Conservation (phyloP, 2,329 filamentous ascomycete genomes). For the Diplocarpon rosae region DNA sequence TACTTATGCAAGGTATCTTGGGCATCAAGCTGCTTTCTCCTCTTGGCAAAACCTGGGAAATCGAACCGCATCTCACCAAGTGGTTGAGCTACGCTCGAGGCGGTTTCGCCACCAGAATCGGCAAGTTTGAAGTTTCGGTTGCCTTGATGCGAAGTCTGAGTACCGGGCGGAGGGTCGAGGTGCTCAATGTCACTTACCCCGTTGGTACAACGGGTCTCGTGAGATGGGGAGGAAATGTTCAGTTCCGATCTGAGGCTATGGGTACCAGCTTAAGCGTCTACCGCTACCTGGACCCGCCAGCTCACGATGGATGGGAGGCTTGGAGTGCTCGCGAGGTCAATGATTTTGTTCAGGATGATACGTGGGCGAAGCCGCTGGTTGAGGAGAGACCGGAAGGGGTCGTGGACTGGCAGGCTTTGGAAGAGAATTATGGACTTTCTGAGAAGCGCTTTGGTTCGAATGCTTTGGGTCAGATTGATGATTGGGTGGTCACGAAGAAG, state of each 20-base stretch:
- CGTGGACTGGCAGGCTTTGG: conserved; percentile 18
- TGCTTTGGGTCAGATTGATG: neutral
- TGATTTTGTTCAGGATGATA: conserved; percentile 15
- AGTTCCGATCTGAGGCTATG: conserved; percentile 9
- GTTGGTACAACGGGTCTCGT: conserved; percentile 19
- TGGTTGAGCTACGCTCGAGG: conserved; percentile 29
- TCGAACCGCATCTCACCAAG: conserved; percentile 30
- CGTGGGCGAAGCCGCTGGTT: conserved; percentile 13
- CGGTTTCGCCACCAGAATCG: conserved; percentile 29
- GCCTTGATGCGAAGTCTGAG: conserved; percentile 11
- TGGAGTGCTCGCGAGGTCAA: conserved; percentile 5
- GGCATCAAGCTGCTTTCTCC: conserved; percentile 31
- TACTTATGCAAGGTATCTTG: conserved; percentile 33
- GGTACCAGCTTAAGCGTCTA: conserved; percentile 9
- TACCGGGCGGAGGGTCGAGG: conserved; percentile 14
- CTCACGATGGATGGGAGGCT: conserved; percentile 8
- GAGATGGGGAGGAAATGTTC: conserved; percentile 19
- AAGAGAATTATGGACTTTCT: conserved; percentile 9
- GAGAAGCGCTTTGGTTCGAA: conserved; percentile 5
- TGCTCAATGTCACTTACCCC: conserved; percentile 22
- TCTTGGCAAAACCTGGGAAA: conserved; percentile 29
- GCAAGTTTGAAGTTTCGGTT: conserved; percentile 27
- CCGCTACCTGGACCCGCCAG: conserved; percentile 8
- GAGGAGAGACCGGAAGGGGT: conserved; percentile 18
- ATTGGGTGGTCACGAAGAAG: neutral